These are phyloP conservation scores for Monosporozyma aerobia DNA, from an alignment of 805 yeast species.

Conservation along the genomic window DNA sequence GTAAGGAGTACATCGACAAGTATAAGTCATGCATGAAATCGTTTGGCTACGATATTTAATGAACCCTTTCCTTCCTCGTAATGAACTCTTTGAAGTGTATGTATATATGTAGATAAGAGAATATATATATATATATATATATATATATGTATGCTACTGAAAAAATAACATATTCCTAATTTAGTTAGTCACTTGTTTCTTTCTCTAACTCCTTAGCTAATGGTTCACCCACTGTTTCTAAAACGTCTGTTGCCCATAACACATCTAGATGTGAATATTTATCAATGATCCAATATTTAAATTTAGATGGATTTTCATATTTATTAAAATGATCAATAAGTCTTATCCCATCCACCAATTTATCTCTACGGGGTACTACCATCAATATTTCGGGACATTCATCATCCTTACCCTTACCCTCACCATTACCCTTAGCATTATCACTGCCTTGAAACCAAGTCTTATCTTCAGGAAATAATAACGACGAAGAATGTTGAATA, in stretches of 20 bases:
- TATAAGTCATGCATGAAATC: constrained; percentile 90
- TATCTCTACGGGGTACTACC: constrained; percentile 65
- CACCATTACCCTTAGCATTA: not conserved
- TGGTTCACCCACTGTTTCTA: constrained; percentile 52
- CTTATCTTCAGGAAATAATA: constrained; percentile 39
- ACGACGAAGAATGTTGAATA: constrained; percentile 25
- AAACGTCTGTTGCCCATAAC: constrained; percentile 81
- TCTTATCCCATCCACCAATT: constrained; percentile 68
- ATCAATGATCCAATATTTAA: constrained; percentile 34
- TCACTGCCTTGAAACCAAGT: constrained; percentile 39
- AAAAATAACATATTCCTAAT: too few relatives aligned
- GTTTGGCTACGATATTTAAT: constrained; percentile 54
- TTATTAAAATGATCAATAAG: constrained; percentile 54
- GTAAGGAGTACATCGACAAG: constrained; percentile 57
- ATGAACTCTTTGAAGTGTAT: not conserved
- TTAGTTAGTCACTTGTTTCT: not conserved
- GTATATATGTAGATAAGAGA: not conserved
- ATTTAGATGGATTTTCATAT: constrained; percentile 38
- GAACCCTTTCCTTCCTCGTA: not conserved
- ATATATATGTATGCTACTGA: not conserved
- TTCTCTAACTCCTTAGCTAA: constrained; percentile 29
- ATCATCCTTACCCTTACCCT: too few relatives aligned
- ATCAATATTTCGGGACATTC: constrained; percentile 47
- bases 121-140: not conserved
- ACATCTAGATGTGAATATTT: constrained; percentile 84